Evolutionary conservation across 352 stramenopile species (phyloP).

Genomic region (Phytophthora boehmeriae): DNA sequence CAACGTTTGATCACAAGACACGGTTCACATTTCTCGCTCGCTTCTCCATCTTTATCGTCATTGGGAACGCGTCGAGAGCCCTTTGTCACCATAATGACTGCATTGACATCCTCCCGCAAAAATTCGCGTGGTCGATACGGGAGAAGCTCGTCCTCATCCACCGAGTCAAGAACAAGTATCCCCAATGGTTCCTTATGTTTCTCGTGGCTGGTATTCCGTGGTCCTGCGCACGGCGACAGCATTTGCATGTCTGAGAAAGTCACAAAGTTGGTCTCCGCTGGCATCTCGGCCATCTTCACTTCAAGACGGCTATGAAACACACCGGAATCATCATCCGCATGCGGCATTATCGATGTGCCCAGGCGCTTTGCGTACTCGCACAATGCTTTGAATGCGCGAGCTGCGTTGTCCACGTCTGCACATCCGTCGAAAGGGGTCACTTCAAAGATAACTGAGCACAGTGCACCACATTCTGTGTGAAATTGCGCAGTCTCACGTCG

Average conservation of each 20-base stretch:
- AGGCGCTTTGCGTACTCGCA: constrained; percentile 15
- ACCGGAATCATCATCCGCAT: constrained; percentile 25
- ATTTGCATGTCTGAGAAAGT: constrained; percentile 36
- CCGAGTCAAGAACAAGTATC: constrained; percentile 34
- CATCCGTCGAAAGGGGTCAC: constrained; percentile 26
- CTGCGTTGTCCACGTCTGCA: constrained; percentile 14
- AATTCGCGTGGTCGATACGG: constrained; percentile 31
- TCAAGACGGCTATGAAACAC: constrained; percentile 34
- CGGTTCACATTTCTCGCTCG: constrained; percentile 12
- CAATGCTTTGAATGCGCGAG: constrained; percentile 17
- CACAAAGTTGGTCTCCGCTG: constrained; percentile 41
- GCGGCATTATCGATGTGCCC: constrained; percentile 12
- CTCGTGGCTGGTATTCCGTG: constrained; percentile 2
- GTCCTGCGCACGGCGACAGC: not conserved
- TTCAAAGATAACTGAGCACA: constrained; percentile 43
- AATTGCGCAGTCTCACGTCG: constrained; percentile 40
- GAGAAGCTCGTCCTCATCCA: constrained; percentile 44
- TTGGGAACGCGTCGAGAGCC: constrained; percentile 10
- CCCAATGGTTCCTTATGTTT: constrained; percentile 13
- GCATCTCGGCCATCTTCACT: constrained; percentile 26
- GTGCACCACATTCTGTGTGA: constrained; percentile 28
- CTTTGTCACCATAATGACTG: constrained; percentile 22
- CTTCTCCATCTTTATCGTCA: not conserved
- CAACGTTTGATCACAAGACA: constrained; percentile 38
- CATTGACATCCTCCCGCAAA: constrained; percentile 35